A percentile compares a stretch with the other conserved stretches of the same genome.
Evolutionary conservation across 2,329 filamentous ascomycete species (phyloP).

Genomic region (Apiospora marii): DNA sequence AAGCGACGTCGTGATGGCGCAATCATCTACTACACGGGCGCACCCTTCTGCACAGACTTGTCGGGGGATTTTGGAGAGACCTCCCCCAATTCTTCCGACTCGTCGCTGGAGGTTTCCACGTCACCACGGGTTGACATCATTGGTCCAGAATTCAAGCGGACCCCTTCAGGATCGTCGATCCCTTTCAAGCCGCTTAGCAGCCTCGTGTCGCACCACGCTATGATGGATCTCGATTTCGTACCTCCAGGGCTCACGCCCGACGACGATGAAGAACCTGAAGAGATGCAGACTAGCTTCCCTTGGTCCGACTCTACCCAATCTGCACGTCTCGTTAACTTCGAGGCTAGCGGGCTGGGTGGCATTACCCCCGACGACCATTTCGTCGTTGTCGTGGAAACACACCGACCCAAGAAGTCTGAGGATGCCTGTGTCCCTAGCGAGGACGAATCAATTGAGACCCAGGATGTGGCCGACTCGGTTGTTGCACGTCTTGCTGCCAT

Average conservation of each 20-base stretch:
- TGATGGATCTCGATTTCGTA: constrained; percentile 37
- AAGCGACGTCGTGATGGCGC: constrained; percentile 72
- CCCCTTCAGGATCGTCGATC: constrained; percentile 59
- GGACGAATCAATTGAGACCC: not conserved
- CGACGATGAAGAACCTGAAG: constrained; percentile 46
- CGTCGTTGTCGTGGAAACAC: constrained; percentile 61
- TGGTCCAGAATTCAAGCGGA: constrained; percentile 39
- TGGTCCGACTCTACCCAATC: constrained; percentile 54
- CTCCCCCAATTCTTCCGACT: constrained; percentile 53
- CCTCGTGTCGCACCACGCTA: constrained; percentile 34
- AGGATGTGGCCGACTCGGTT: constrained; percentile 50
- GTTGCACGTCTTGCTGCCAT: constrained; percentile 51
- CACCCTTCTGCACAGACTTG: constrained; percentile 81
- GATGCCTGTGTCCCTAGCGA: constrained; percentile 24
- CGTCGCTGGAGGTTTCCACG: constrained; percentile 28
- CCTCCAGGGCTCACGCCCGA: constrained; percentile 43
- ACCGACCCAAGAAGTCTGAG: constrained; percentile 44
- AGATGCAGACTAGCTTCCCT: constrained; percentile 53
- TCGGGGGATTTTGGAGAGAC: constrained; percentile 68
- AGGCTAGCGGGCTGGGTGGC: constrained; percentile 66
- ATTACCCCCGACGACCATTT: constrained; percentile 72
- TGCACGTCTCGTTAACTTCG: constrained; percentile 50
- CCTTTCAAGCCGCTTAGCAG: constrained; percentile 59
- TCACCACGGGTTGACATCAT: constrained; percentile 35
- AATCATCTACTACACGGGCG: constrained; percentile 84